Evolutionary conservation across 192 early-diverging fungal genomes (phyloP).

Genomic region (Kickxella alabastrina): DNA sequence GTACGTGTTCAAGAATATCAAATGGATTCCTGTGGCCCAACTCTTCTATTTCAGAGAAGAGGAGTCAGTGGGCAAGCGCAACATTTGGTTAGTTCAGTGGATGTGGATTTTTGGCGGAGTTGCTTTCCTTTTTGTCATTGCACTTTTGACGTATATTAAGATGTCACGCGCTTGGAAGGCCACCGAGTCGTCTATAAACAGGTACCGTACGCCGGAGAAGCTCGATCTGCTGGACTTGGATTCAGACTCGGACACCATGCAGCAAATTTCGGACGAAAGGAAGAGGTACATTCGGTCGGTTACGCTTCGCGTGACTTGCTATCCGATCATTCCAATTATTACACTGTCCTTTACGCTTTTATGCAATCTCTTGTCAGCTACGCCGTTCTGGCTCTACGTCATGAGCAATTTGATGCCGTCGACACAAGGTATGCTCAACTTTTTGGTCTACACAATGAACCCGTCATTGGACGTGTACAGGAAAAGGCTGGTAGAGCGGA

Average conservation of each 20-base stretch:
- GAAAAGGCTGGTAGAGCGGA: constrained; percentile 7
- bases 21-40: background rate
- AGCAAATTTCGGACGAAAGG: constrained; percentile 1
- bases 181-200: background rate
- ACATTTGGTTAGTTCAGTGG: constrained; percentile 5
- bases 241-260: constrained; percentile 1
- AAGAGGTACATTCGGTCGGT: constrained; percentile 9
- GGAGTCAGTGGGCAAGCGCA: background rate
- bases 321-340: constrained; percentile 17
- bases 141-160: constrained; percentile 6
- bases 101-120: constrained; percentile 1
- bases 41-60: background rate
- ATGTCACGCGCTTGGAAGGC: constrained; percentile 4
- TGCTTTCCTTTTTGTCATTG: constrained; percentile 5
- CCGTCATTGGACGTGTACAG: constrained; percentile 16
- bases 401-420: constrained; percentile 14
- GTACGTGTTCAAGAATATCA: constrained; percentile 4
- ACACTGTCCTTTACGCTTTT: constrained; percentile 5
- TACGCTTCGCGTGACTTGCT: constrained; percentile 10
- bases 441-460: constrained; percentile 18
- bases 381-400: constrained; percentile 19
- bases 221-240: constrained; percentile 19
- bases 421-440: constrained; percentile 16
- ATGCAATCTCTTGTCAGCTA: background rate
- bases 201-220: constrained; percentile 10